Evolutionary conservation across 495 filamentous ascomycete species (phyloP).

Genomic region (Apodospora peruviana): DNA sequence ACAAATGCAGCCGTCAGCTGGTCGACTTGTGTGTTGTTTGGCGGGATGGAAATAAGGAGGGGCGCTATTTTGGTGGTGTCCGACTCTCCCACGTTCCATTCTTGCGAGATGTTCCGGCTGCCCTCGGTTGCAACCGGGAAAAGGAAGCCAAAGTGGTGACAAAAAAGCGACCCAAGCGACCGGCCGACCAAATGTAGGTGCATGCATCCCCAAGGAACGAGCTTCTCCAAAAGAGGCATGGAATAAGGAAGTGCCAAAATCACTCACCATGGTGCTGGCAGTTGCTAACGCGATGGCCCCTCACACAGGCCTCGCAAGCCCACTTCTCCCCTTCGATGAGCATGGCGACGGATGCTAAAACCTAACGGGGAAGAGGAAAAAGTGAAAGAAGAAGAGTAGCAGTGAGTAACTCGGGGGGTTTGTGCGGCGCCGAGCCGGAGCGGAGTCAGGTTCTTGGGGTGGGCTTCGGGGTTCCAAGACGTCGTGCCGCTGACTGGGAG

Average conservation of each 20-base stretch:
- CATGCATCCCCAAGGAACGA: slow-evolving; percentile 4
- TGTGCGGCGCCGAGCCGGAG: slow-evolving; percentile 1
- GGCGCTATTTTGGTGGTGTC: neutral
- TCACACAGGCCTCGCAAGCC: slow-evolving; percentile 89
- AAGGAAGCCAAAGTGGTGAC: neutral
- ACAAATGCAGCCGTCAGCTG: neutral
- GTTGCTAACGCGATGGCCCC: slow-evolving; percentile 90
- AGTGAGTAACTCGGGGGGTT: neutral
- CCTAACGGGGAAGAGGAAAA: neutral
- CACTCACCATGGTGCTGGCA: slow-evolving; percentile 84
- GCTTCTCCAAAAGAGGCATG: neutral
- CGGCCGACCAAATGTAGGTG: slow-evolving; percentile 6
- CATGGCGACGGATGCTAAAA: slow-evolving; percentile 41
- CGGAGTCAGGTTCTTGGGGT: neutral
- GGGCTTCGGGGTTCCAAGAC: neutral
- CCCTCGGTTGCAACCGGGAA: slow-evolving; percentile 28
- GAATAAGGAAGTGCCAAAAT: slow-evolving; percentile 14
- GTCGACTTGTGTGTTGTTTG: neutral
- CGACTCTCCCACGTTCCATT: slow-evolving; percentile 4
- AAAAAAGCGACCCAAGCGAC: slow-evolving; percentile 1
- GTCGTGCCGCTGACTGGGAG: neutral
- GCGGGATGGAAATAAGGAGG: neutral
- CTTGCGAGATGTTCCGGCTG: slow-evolving; percentile 18
- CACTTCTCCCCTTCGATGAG: slow-evolving; percentile 86
- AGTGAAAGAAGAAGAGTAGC: neutral